Conservation (phyloP, 148 eudicot genomes). For the Spergularia marina region DNA sequence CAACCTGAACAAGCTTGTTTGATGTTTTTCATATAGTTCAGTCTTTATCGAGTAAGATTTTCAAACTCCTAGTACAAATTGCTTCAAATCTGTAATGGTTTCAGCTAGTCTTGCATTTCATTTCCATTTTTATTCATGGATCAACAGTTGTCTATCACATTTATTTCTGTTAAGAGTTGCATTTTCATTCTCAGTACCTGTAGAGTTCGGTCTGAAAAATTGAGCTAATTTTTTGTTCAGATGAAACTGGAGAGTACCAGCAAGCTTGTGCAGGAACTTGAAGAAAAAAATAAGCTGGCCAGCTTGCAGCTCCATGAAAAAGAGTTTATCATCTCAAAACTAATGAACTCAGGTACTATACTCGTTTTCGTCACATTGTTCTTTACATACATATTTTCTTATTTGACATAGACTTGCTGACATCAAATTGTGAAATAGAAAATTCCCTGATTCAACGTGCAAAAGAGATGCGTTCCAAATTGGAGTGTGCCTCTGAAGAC, state of each 20-base stretch:
- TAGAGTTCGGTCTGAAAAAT: neutral
- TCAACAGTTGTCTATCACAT: too few relatives aligned
- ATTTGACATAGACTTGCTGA: neutral
- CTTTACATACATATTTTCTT: neutral
- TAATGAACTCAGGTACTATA: slow-evolving; percentile 54
- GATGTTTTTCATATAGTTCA: neutral
- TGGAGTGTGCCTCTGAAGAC: slow-evolving; percentile 72
- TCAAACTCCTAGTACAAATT: neutral
- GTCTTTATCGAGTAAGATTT: neutral
- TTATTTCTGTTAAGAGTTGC: neutral
- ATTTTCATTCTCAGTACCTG: neutral
- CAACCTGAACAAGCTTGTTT: neutral
- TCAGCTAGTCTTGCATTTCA: neutral
- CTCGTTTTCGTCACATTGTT: neutral
- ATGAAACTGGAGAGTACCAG: slow-evolving; percentile 46
- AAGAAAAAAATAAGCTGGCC: slow-evolving; percentile 47
- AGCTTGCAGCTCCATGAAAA: slow-evolving; percentile 54
- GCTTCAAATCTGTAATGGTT: neutral
- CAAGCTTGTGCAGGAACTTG: slow-evolving; percentile 54
- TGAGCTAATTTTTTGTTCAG: slow-evolving; percentile 30
- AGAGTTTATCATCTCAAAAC: slow-evolving; percentile 56
- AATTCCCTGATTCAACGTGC: slow-evolving; percentile 52
- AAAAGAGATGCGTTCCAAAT: slow-evolving; percentile 58
- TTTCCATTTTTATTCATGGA: neutral
- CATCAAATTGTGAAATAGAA: slow-evolving; percentile 41